Evolutionary conservation across 2,329 filamentous ascomycete species (phyloP), one percentile per base, ranked within the genome.

Genomic region (Thielaviopsis ethacetica): DNA sequence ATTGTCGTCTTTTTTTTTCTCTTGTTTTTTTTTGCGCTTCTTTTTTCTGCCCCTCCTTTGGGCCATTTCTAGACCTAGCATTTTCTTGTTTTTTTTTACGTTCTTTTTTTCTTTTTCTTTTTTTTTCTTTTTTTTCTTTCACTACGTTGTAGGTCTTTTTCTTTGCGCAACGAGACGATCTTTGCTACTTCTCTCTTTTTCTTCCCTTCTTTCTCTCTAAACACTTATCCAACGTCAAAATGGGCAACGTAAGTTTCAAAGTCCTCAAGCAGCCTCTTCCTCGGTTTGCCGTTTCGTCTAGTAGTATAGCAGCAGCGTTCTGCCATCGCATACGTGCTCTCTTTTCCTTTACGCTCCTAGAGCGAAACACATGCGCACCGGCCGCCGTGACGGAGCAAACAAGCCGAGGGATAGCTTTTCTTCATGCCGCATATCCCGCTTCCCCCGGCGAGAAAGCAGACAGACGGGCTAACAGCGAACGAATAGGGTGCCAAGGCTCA

Each of bases 401-500:
- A 2, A 34, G 10, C 30, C 6, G 30, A 34, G n/a, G n/a, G 30
- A 34, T 12, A 34, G 30, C 26, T 9, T 12, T 6, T 34, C 30
- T 6, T 34, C 30, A 12, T 34, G 30, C 30, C 30, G 7, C 10
- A 34, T 2, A 34, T 2, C 30, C 30, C 6, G 10, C n/a, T n/a
- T n/a, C n/a, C n/a, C n/a, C n/a, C n/a, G n/a, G n/a, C n/a, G n/a
- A n/a, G n/a, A 34, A 34, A 9, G 30, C 30, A 34, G 30, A 10
- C 30, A 34, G n/a, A n/a, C n/a, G n/a, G n/a, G 30, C 30, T 34
- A 34, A 34, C 30, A 34, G 30, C 27, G 19, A 10, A 7, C 21
- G 9, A 17, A 59, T 56, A 82, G 79, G 82, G 82, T 73, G 80
- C 79, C 70, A 84, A 82, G 71, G 81, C 82, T 69, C 75, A 78